phyloP scores from a whole-genome alignment of 2,329 filamentous ascomycete species.

The Colletotrichum sp. region DNA sequence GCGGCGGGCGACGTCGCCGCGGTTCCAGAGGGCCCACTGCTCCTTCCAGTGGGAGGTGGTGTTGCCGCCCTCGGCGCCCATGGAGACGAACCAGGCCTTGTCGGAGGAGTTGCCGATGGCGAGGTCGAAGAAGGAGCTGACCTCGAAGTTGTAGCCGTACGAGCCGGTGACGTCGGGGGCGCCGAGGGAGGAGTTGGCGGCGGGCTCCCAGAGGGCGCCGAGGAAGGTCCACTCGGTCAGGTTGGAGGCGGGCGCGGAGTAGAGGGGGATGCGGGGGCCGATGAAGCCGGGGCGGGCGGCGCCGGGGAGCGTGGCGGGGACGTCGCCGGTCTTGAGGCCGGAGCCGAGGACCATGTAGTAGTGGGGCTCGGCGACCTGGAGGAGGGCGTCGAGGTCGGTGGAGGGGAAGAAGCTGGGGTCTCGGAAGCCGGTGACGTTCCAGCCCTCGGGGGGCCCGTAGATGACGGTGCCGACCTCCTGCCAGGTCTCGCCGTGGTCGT shows the following conservation, averaged over 20 bases:
- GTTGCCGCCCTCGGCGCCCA: slow-evolving; percentile 21
- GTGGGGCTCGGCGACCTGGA: slow-evolving; percentile 11
- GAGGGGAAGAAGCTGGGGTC: slow-evolving; percentile 23
- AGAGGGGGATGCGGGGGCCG: slow-evolving; percentile 21
- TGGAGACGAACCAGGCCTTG: slow-evolving; percentile 22
- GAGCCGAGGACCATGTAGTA: slow-evolving; percentile 24
- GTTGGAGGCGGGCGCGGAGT: slow-evolving; percentile 20
- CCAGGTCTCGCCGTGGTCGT: slow-evolving; percentile 18
- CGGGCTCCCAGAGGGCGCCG: slow-evolving; percentile 22
- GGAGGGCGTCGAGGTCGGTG: slow-evolving; percentile 10
- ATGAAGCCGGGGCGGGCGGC: slow-evolving; percentile 23
- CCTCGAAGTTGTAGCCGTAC: slow-evolving; percentile 23
- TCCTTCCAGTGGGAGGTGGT: slow-evolving; percentile 21
- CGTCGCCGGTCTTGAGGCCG: slow-evolving; percentile 19
- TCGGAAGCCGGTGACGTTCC: slow-evolving; percentile 23
- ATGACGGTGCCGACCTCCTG: slow-evolving; percentile 18
- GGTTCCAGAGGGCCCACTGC: slow-evolving; percentile 23
- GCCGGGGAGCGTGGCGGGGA: slow-evolving; percentile 13
- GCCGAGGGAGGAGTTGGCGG: slow-evolving; percentile 16
- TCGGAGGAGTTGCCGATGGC: slow-evolving; percentile 10
- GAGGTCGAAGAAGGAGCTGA: slow-evolving; percentile 21
- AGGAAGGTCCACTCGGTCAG: slow-evolving; percentile 22
- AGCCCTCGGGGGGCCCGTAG: slow-evolving; percentile 17
- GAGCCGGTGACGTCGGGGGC: slow-evolving; percentile 21
- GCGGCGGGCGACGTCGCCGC: slow-evolving; percentile 16